These are phyloP conservation scores for Santalum album DNA, from an alignment of 164 flowering plant genomes.

Conservation along the genomic window DNA sequence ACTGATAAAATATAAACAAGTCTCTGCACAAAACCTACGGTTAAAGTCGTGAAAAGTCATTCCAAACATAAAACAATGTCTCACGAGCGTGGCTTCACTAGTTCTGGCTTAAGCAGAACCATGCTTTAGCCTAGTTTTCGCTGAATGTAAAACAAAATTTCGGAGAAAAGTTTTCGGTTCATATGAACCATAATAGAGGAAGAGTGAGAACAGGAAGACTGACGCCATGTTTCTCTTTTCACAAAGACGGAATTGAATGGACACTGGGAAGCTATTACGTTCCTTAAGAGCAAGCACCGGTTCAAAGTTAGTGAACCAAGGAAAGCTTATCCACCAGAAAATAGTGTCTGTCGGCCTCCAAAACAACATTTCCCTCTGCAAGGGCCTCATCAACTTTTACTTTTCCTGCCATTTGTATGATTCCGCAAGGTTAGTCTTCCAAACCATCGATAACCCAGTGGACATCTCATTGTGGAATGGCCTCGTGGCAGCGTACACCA, in stretches of 20 bases:
- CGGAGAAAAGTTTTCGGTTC: too few relatives aligned
- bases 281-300: slow-evolving; percentile 18
- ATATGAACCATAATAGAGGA: too few relatives aligned
- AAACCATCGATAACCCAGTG: slow-evolving; percentile 28
- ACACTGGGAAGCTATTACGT: slow-evolving; percentile 15
- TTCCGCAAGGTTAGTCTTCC: slow-evolving; percentile 40
- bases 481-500: slow-evolving; percentile 44
- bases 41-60: too few relatives aligned
- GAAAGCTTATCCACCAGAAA: slow-evolving; percentile 38
- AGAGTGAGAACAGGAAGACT: too few relatives aligned
- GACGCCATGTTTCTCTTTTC: background rate
- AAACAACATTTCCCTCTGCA: slow-evolving; percentile 34
- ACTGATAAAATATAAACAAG: too few relatives aligned
- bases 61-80: too few relatives aligned
- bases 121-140: too few relatives aligned
- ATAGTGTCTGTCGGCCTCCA: slow-evolving; percentile 29
- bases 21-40: too few relatives aligned
- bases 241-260: slow-evolving; percentile 12
- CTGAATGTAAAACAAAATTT: too few relatives aligned
- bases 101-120: too few relatives aligned
- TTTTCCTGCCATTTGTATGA: slow-evolving; percentile 32
- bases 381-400: slow-evolving; percentile 47
- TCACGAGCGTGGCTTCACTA: too few relatives aligned
- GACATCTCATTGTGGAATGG: slow-evolving; percentile 62
- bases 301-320: slow-evolving; percentile 20